A percentile compares a stretch with the other conserved stretches of the same genome.
phyloP scores from a whole-genome alignment of 208 protist species.

The Wallacemonas collosoma region DNA sequence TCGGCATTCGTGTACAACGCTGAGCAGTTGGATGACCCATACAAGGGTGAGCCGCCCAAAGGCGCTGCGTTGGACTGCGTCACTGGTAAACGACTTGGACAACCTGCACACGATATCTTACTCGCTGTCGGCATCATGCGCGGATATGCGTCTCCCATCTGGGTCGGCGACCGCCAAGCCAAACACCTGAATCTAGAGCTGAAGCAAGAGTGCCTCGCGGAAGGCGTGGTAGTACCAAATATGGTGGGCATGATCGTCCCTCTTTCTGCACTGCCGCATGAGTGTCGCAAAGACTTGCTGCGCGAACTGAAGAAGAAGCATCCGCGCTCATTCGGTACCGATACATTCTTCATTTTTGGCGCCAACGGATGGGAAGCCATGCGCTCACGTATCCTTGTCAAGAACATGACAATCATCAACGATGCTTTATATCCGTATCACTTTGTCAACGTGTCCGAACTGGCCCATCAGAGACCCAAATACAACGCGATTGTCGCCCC shows the following conservation, averaged over 20 bases:
- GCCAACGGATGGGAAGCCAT: constrained; percentile 90
- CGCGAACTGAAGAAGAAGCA: constrained; percentile 52
- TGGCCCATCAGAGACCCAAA: constrained; percentile 58
- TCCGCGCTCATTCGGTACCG: constrained; percentile 68
- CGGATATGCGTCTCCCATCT: constrained; percentile 89
- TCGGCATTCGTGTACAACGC: constrained; percentile 83
- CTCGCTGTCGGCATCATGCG: constrained; percentile 82
- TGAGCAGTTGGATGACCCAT: constrained; percentile 86
- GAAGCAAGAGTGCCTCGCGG: constrained; percentile 21
- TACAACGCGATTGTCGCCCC: constrained; percentile 30
- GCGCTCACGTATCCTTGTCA: constrained; percentile 76
- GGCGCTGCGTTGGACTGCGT: constrained; percentile 79
- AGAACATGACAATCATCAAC: constrained; percentile 81
- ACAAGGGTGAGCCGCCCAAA: constrained; percentile 82
- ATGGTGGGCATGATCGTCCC: constrained; percentile 85
- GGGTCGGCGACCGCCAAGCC: constrained; percentile 78
- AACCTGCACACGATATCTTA: constrained; percentile 89
- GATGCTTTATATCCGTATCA: constrained; percentile 75
- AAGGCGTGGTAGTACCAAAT: constrained; percentile 69
- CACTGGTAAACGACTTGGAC: constrained; percentile 84
- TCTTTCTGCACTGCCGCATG: constrained; percentile 55
- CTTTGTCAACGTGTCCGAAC: constrained; percentile 86
- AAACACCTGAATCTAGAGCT: constrained; percentile 86
- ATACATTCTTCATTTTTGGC: constrained; percentile 81
- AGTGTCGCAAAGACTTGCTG: constrained; percentile 45